Percentiles rank a stretch among this genome's conserved stretches.
Conservation (phyloP, 2,329 filamentous ascomycete genomes). For the Exophiala dermatitidis region DNA sequence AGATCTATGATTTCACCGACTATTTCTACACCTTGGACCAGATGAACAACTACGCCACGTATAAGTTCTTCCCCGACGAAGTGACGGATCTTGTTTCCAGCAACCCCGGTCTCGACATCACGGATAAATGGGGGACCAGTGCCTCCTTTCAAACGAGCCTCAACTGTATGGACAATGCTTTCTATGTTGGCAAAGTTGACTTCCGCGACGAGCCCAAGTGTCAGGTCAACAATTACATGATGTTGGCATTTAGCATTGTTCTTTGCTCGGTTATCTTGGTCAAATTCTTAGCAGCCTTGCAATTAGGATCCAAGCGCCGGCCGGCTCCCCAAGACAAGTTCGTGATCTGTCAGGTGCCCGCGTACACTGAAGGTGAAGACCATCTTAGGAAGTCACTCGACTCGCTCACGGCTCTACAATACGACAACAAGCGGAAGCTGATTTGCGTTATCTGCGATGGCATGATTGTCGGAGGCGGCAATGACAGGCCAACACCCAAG, state of each 20-base stretch:
- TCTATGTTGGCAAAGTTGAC: conserved; percentile 75
- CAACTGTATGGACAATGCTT: conserved; percentile 74
- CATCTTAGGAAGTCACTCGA: conserved; percentile 87
- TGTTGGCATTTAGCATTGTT: conserved; percentile 79
- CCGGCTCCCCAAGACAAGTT: conserved; percentile 95
- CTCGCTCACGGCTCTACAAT: conserved; percentile 86
- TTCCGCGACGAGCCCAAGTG: conserved; percentile 72
- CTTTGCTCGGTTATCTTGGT: conserved; percentile 69
- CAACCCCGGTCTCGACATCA: conserved; percentile 75
- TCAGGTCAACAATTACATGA: conserved; percentile 82
- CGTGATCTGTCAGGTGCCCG: conserved; percentile 95
- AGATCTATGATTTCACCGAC: conserved; percentile 82
- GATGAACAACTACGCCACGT: conserved; percentile 49
- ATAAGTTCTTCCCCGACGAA: conserved; percentile 64
- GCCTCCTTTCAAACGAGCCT: conserved; percentile 57
- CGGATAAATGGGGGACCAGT: conserved; percentile 52
- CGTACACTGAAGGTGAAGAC: conserved; percentile 97
- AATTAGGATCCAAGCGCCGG: conserved; percentile 84
- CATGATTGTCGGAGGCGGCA: conserved; percentile 91
- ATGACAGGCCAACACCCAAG: conserved; percentile 93
- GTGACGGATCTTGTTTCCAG: conserved; percentile 62
- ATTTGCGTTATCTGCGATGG: conserved; percentile 96
- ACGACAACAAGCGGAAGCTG: conserved; percentile 97
- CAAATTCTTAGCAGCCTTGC: conserved; percentile 89
- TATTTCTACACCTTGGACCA: conserved; percentile 72